Base-by-base conservation (phyloP, 192 early-diverging fungal genomes). In the Glomus cerebriforme region DNA sequence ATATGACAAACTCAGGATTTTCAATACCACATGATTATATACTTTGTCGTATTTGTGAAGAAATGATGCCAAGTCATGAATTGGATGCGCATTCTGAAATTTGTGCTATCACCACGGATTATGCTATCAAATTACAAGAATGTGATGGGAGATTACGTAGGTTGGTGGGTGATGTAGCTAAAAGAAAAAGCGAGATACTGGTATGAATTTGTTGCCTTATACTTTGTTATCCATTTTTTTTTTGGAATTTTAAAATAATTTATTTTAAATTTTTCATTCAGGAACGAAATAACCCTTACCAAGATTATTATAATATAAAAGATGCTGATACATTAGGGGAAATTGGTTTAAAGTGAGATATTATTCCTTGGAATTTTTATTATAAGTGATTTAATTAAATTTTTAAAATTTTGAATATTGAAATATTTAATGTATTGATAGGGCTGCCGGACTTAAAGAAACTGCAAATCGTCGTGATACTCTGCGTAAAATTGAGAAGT, bases 21-120 rank as follows among this genome's bases (percentile, higher is more conserved):
- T 29, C 67, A 43, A 65, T 60, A 9, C 77, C 77, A 15, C 63
- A 77, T 78, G 78, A 79, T 69, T 60, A 43, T 72, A 90, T 96
- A 13, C 83, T 96, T 4, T 97, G 96, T 67, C 86, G 96, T 22
- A 94, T 97, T 68, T 97, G 96, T 70, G 96, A 97, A 81, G 93
- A 94, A 37, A 86, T 86, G 59, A 90, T 96, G 26, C 79, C 86
- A 43, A 83, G 91, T 2, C 76, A 85, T 17, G 87, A 89, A 35
- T 84, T 96, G 59, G 92, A 93, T 37, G 86, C 86, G 49, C 96
- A 97, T 80, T 92, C 93, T 7, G 93, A 94, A 63, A 85, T 91
- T 22, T 97, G 96, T 81, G 88, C 88, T 49, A 88, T 92, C 22
- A 90, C 89, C 80, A 93, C 91, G 76, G 94, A 90, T 68, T 91